A percentile compares a stretch with the other conserved stretches of the same genome.
These are phyloP conservation scores for Suillus subaureus DNA, from an alignment of 768 basidiomycete species.

Conservation along the genomic window DNA sequence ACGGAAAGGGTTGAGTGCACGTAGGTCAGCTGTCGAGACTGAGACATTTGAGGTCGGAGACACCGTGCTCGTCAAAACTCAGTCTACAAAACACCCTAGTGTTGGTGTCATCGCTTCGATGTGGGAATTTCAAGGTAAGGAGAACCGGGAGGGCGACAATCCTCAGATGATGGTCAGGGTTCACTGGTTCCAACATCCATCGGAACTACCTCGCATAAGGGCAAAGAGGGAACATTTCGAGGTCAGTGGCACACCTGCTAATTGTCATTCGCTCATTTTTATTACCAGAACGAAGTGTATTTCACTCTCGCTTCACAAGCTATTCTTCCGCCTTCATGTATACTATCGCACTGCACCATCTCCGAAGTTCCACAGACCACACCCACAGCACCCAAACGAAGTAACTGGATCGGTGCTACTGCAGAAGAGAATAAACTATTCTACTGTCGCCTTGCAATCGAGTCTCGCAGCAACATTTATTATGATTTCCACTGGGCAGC, in stretches of 20 bases:
- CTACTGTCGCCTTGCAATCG: constrained; percentile 60
- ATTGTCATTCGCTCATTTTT: neutral
- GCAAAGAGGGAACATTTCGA: constrained; percentile 61
- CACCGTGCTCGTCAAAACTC: constrained; percentile 60
- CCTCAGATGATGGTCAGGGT: constrained; percentile 57
- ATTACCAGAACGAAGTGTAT: constrained; percentile 72
- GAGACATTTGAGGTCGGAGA: constrained; percentile 61
- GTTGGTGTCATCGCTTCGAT: constrained; percentile 71
- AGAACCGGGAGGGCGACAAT: constrained; percentile 31
- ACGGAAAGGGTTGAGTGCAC: constrained; percentile 14
- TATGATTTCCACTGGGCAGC: constrained; percentile 62
- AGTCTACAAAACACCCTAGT: constrained; percentile 50
- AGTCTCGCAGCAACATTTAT: constrained; percentile 61
- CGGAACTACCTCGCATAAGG: constrained; percentile 60
- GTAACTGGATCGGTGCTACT: constrained; percentile 20
- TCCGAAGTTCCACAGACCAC: constrained; percentile 25
- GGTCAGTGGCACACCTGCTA: constrained; percentile 39
- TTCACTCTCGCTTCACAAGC: constrained; percentile 55
- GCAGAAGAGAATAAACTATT: constrained; percentile 37
- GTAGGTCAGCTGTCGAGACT: constrained; percentile 4
- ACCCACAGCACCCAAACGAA: constrained; percentile 19
- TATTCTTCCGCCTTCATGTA: constrained; percentile 50
- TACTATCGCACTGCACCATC: constrained; percentile 56
- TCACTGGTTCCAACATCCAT: constrained; percentile 77
- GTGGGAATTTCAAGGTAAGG: constrained; percentile 52